Base-by-base conservation (phyloP, 169 alveolate species). In the Neospora caninum region DNA sequence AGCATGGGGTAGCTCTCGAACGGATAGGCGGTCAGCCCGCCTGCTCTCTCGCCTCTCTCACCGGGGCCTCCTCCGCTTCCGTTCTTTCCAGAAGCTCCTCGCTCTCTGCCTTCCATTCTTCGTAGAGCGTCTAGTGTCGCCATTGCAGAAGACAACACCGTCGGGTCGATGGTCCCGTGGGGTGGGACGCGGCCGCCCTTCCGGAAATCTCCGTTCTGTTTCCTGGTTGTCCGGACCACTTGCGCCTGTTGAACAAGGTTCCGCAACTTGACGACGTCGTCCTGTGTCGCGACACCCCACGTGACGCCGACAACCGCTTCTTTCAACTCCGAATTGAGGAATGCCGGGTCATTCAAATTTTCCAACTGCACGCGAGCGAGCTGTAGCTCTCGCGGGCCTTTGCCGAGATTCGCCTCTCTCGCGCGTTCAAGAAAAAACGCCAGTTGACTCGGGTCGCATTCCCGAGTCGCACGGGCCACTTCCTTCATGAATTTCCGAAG, bases 241-340 rank as follows among this genome's bases (percentile, higher is more conserved):
- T 34, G 7, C 31, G 93, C 93, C 36, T 69, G 93, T 0, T 45
- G 25, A 6, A 89, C 82, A 13, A 89, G 88, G 73, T 89, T 89
- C 39, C 41, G 9, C 22, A 89, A 49, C 27, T 70, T 73, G 38
- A 42, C 34, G 36, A 89, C 0, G 38, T 89, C 88, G 20, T 43
- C 88, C 36, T 45, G 70, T 13, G 93, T 58, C 34, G 45, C 53
- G 9, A 45, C 54, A 9, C 93, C 93, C 93, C 93, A 89, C 54
- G 93, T 58, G 36, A 89, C 43, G 38, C 41, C 41, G 42, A 89
- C 53, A 31, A 70, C 78, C 69, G 87, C 49, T 36, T 89, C 93
- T 29, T 45, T 67, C 69, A 89, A 45, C 88, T 89, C 93, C 22
- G 53, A 38, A 25, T 39, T 45, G 20, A 89, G 88, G 53, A 36